Conservation (phyloP, 2,329 filamentous ascomycete genomes). For the Fusarium dimerum region DNA sequence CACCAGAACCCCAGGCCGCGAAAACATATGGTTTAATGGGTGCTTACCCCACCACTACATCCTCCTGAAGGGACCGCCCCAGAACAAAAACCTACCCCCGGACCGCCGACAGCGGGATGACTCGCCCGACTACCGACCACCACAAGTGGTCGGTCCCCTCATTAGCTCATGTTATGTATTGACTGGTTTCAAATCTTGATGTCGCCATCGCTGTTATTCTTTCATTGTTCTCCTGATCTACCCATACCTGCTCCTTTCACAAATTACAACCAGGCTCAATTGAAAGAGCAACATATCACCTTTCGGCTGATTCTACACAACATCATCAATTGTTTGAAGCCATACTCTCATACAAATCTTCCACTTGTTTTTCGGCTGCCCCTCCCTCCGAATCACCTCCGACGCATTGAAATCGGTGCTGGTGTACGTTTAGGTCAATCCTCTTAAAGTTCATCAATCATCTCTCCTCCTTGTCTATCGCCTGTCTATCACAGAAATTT, state of each 20-base stretch:
- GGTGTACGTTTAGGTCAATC: not conserved
- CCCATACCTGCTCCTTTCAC: not conserved
- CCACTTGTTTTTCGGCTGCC: not conserved
- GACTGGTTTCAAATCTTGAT: slow-evolving; percentile 13
- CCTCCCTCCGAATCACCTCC: not conserved
- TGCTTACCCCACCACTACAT: slow-evolving; percentile 2
- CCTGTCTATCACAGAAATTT: not conserved
- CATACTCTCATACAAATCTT: not conserved
- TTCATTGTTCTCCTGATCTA: not conserved
- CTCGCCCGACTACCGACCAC: slow-evolving; percentile 29
- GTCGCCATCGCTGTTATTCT: slow-evolving; percentile 1
- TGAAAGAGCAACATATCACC: not conserved
- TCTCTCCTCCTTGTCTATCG: slow-evolving; percentile 1
- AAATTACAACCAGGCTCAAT: no score
- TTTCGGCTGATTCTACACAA: not conserved
- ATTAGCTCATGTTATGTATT: not conserved
- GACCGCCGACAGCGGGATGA: slow-evolving; percentile 31
- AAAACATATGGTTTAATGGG: slow-evolving; percentile 4
- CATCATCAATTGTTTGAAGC: not conserved
- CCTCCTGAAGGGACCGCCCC: slow-evolving; percentile 15
- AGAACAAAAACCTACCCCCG: slow-evolving; percentile 14
- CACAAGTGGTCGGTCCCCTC: not conserved
- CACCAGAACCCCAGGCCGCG: slow-evolving; percentile 10
- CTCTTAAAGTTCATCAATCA: slow-evolving; percentile 2
- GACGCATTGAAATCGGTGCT: not conserved